phyloP scores from a whole-genome alignment of 345 rosid species.

The Clarkia xantiana region DNA sequence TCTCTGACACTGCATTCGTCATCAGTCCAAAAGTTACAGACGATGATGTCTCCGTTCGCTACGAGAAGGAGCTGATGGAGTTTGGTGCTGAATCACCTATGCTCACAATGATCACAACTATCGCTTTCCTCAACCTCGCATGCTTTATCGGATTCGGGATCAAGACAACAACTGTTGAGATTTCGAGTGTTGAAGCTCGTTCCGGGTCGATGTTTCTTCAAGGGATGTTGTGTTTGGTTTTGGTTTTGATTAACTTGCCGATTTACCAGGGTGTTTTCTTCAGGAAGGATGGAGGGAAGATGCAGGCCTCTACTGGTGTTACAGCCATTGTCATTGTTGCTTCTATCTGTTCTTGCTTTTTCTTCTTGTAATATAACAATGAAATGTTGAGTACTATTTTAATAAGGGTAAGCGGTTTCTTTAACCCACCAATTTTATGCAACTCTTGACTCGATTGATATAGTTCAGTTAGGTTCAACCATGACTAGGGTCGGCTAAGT shows the following conservation, averaged over 20 bases:
- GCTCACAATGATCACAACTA: constrained; percentile 40
- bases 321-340: constrained; percentile 29
- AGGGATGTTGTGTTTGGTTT: constrained; percentile 26
- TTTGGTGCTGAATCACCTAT: constrained; percentile 57
- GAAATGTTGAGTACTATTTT: no score
- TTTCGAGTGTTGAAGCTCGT: neutral
- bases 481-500: no score
- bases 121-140: constrained; percentile 45
- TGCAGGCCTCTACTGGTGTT: constrained; percentile 31
- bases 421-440: no score
- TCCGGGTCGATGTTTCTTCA: constrained; percentile 28
- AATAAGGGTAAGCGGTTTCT: no score
- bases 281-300: constrained; percentile 50
- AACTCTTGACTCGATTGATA: no score
- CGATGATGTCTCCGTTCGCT: constrained; percentile 32
- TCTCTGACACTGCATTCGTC: constrained; percentile 32
- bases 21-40: constrained; percentile 58
- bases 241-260: constrained; percentile 49
- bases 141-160: constrained; percentile 20
- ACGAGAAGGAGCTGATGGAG: constrained; percentile 49
- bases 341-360: constrained; percentile 26
- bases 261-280: constrained; percentile 41
- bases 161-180: constrained; percentile 3
- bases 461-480: no score
- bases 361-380: constrained; percentile 5